phyloP scores from a whole-genome alignment of 495 filamentous ascomycete species.

The Podospora pseudopauciseta region DNA sequence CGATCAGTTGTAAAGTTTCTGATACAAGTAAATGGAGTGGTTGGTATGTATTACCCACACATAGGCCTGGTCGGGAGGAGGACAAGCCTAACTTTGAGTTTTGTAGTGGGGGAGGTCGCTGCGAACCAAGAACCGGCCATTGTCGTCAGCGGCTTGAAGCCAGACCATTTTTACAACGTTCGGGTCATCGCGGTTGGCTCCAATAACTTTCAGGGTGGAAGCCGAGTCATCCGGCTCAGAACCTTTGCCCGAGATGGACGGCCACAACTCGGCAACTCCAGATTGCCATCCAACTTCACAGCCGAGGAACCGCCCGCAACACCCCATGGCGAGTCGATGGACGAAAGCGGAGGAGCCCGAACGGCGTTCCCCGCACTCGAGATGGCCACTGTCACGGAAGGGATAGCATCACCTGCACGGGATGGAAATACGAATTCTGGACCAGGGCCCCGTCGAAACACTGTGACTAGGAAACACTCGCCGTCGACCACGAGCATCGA shows the following conservation, averaged over 20 bases:
- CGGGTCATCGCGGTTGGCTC: conserved; percentile 85
- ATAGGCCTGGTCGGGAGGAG: not conserved
- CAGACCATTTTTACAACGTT: conserved; percentile 85
- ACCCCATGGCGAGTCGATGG: conserved; percentile 33
- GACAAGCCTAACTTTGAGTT: conserved; percentile 15
- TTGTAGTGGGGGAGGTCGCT: conserved; percentile 76
- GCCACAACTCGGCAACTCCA: conserved; percentile 53
- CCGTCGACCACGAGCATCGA: conserved; percentile 64
- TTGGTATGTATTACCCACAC: conserved; percentile 56
- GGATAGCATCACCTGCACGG: conserved; percentile 53
- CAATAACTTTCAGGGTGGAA: conserved; percentile 86
- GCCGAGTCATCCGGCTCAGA: conserved; percentile 74
- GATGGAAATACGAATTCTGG: conserved; percentile 57
- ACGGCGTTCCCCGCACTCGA: conserved; percentile 49
- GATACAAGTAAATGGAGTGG: conserved; percentile 88
- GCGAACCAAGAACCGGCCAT: conserved; percentile 80
- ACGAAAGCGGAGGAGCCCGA: conserved; percentile 39
- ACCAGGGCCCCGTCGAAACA: conserved; percentile 58
- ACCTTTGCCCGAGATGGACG: conserved; percentile 55
- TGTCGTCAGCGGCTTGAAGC: conserved; percentile 77
- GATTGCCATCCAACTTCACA: conserved; percentile 51
- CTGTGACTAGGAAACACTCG: conserved; percentile 70
- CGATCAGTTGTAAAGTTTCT: conserved; percentile 81
- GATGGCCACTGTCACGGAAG: conserved; percentile 51
- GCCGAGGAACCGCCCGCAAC: conserved; percentile 44